A percentile compares a stretch with the other conserved stretches of the same genome.
These are phyloP conservation scores for Pseudogymnoascus sp. DNA, from an alignment of 2,329 filamentous ascomycete species.

Conservation along the genomic window DNA sequence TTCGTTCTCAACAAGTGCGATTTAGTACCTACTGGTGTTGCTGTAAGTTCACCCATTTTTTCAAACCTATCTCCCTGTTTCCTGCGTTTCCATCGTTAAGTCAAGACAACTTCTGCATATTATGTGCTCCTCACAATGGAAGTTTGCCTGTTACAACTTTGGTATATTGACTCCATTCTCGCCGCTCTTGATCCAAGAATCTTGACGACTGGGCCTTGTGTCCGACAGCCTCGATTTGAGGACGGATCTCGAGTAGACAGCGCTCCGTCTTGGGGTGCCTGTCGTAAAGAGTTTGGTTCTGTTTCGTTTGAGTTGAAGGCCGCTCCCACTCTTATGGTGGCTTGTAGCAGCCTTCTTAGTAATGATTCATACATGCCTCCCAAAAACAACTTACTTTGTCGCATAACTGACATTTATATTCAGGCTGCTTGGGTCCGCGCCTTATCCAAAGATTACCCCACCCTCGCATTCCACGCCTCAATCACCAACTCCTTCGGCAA, in stretches of 20 bases:
- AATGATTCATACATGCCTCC: constrained; percentile 76
- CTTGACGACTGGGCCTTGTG: not conserved
- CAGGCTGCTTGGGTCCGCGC: constrained; percentile 89
- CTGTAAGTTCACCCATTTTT: constrained; percentile 62
- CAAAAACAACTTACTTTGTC: constrained; percentile 20
- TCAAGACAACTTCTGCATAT: constrained; percentile 69
- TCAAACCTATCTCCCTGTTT: constrained; percentile 16
- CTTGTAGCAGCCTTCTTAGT: constrained; percentile 92
- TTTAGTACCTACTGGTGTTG: constrained; percentile 82
- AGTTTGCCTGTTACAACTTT: constrained; percentile 97
- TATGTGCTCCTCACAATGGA: constrained; percentile 57
- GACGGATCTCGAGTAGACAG: constrained; percentile 60
- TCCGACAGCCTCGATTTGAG: not conserved
- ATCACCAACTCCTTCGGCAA: constrained; percentile 97
- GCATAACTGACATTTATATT: constrained; percentile 21
- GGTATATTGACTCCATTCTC: constrained; percentile 81
- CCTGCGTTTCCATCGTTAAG: constrained; percentile 59
- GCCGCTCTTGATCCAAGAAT: constrained; percentile 43
- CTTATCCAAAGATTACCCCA: constrained; percentile 86
- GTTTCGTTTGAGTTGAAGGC: constrained; percentile 98
- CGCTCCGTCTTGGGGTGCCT: constrained; percentile 78
- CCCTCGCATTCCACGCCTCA: constrained; percentile 86
- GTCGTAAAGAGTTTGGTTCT: constrained; percentile 61
- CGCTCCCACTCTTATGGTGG: constrained; percentile 56
- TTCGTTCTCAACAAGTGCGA: constrained; percentile 90